Evolutionary conservation across 2,329 filamentous ascomycete genomes (phyloP).

Genomic region (Aspergillus vadensis): DNA sequence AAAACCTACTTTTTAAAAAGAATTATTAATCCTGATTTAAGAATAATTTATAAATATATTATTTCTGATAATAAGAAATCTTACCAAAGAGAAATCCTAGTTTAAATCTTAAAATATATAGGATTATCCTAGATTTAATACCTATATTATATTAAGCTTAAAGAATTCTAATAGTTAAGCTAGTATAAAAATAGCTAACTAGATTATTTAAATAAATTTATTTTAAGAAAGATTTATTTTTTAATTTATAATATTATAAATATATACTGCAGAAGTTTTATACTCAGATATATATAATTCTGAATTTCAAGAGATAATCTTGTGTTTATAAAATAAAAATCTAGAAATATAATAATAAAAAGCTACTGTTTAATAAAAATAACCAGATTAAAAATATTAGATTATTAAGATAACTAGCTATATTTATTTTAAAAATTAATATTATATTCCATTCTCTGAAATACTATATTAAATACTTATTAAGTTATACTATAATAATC

Average conservation of each 20-base stretch:
- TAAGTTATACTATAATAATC: neutral
- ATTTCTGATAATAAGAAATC: no score
- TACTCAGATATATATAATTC: neutral
- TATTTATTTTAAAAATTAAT: neutral
- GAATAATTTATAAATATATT: neutral
- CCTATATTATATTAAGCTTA: no score
- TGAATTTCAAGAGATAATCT: neutral
- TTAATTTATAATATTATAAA: constrained; percentile 1
- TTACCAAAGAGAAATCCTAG: no score
- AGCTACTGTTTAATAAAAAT: neutral
- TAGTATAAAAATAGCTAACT: no score
- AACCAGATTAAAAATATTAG: neutral
- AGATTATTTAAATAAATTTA: no score
- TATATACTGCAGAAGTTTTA: no score
- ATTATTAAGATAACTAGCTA: neutral
- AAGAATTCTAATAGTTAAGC: no score
- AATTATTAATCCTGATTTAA: neutral
- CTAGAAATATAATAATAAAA: neutral
- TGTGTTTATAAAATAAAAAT: neutral
- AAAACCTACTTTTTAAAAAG: neutral
- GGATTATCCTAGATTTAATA: no score
- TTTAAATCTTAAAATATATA: no score
- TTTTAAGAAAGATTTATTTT: no score
- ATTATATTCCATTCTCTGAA: neutral
- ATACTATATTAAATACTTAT: neutral